These are phyloP conservation scores for Eucalyptus microcorys DNA, from an alignment of 345 rosid species.

Conservation along the genomic window DNA sequence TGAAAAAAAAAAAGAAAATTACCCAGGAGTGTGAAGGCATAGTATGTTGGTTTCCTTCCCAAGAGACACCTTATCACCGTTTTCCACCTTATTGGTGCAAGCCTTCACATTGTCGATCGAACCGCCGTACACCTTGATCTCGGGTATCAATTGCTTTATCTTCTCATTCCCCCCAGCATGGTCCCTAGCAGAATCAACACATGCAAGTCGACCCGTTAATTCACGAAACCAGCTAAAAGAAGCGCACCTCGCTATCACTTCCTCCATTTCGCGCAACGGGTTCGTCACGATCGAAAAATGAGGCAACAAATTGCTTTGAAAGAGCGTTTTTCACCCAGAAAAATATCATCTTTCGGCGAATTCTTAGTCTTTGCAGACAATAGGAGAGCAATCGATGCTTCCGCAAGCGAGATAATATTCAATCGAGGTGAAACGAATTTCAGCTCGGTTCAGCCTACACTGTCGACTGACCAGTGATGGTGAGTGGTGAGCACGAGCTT, in stretches of 20 bases:
- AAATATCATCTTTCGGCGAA: background rate
- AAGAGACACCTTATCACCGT: conserved; percentile 58
- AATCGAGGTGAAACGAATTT: background rate
- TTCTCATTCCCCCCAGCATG: conserved; percentile 91
- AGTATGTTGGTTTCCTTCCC: conserved; percentile 42
- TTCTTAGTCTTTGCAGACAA: background rate
- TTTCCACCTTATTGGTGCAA: conserved; percentile 56
- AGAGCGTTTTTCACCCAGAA: background rate
- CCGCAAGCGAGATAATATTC: background rate
- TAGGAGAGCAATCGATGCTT: background rate
- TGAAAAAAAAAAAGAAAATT: background rate
- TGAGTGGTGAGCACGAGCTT: conserved; percentile 85
- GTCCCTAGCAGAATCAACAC: conserved; percentile 37
- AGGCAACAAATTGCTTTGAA: background rate
- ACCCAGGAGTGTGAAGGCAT: conserved; percentile 92
- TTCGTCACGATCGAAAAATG: background rate
- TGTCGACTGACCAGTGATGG: conserved; percentile 57
- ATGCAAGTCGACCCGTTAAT: background rate
- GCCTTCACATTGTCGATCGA: conserved; percentile 75
- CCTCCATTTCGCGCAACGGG: background rate
- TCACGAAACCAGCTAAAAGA: background rate
- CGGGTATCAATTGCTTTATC: conserved; percentile 66
- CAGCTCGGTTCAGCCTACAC: background rate
- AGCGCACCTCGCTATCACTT: background rate
- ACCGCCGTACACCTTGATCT: conserved; percentile 74